Base-by-base conservation (phyloP, 192 early-diverging fungal species). In the Dimargaris cristalligena region DNA sequence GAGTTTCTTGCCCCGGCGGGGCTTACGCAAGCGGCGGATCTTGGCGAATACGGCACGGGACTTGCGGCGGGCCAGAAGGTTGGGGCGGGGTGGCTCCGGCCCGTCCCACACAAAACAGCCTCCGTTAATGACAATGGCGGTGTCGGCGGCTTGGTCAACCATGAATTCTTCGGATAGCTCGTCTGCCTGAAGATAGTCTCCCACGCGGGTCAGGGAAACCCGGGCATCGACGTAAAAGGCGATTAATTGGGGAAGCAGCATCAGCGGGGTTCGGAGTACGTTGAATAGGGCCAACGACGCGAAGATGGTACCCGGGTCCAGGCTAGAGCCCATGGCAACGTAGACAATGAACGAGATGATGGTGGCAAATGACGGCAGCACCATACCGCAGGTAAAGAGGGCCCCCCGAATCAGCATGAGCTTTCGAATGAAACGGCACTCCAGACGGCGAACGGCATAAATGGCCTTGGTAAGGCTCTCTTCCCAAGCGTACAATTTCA, bases 401-500 rank as follows among this genome's bases (percentile, higher is more conserved):
- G 63, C 60, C 58, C 69, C 69, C 16, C 72, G 59, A 1, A 58
- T 41, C 6, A 74, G 44, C 44, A 70, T 70, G 31, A 74, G 60
- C 23, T 59, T 44, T 2, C 65, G 68, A 62, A 74, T 70, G 1
- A 65, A 23, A 16, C 22, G n/a, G 6, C 65, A 29, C 48, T 74
- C 72, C 34, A 65, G 67, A 30, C 44, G 44, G 49, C 72, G 72
- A 25, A 65, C 58, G 29, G 61, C 34, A 33, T 63, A 51, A 22
- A 74, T 65, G 8, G 25, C 63, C 29, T 64, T 58, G 8, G 65
- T 57, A 11, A 74, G 67, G 33, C 60, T 67, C 1, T 69, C 49
- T 50, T 76, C 74, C 77, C 77, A 84, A 16, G 77, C 78, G 54
- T 80, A 84, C 49, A 78, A 78, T 63, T 84, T 86, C 63, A 86